Evolutionary conservation across 768 basidiomycete species (phyloP).

Genomic region (Suillus tomentosus): DNA sequence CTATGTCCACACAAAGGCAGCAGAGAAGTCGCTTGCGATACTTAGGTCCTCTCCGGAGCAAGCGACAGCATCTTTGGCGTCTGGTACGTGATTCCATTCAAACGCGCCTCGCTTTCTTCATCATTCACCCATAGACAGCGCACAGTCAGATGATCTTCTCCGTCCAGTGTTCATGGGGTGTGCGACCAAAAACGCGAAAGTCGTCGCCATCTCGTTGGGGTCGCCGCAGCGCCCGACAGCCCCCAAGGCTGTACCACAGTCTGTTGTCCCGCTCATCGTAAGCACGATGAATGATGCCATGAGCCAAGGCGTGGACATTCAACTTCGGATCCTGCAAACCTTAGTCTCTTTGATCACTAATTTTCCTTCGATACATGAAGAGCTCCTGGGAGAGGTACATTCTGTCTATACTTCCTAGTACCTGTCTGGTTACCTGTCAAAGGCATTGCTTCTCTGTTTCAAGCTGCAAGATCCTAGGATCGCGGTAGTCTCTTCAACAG

Average conservation of each 20-base stretch:
- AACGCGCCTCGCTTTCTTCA: too few species aligned
- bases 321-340: slow-evolving; percentile 90
- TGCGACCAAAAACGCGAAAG: slow-evolving; percentile 70
- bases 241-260: slow-evolving; percentile 81
- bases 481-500: slow-evolving; percentile 94
- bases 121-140: too few species aligned
- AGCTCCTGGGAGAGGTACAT: slow-evolving; percentile 78
- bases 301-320: slow-evolving; percentile 94
- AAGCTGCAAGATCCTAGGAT: slow-evolving; percentile 94
- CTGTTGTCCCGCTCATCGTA: slow-evolving; percentile 76
- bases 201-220: slow-evolving; percentile 88
- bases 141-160: too few species aligned
- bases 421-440: neutral
- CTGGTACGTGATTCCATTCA: too few species aligned
- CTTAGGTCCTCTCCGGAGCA: too few species aligned
- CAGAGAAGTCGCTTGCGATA: too few species aligned
- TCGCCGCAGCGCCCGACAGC: slow-evolving; percentile 89
- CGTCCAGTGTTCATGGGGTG: too few species aligned
- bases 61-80: too few species aligned
- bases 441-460: slow-evolving; percentile 72
- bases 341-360: slow-evolving; percentile 89
- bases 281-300: slow-evolving; percentile 84
- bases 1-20: too few species aligned
- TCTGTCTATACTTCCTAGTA: neutral
- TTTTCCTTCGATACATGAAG: slow-evolving; percentile 79